These are phyloP conservation scores for Ceratobasidium sp. DNA, from an alignment of 1,284 basidiomycete species.

Conservation along the genomic window DNA sequence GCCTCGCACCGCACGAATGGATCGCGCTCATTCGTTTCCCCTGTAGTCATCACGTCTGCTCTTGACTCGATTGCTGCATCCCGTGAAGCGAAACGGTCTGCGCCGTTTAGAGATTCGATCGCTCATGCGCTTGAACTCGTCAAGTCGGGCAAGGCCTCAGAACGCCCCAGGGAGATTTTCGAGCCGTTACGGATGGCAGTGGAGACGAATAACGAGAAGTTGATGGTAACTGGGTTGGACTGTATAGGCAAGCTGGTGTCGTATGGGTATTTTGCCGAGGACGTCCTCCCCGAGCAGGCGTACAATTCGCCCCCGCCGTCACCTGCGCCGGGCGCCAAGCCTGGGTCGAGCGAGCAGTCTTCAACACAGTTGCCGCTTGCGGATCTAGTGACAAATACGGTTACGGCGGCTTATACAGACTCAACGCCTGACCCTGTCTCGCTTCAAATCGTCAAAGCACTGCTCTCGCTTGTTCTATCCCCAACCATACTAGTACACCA, in stretches of 20 bases:
- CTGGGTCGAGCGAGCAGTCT: conserved; percentile 56
- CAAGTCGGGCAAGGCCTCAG: conserved; percentile 72
- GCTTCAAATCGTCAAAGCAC: conserved; percentile 93
- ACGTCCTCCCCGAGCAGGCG: conserved; percentile 49
- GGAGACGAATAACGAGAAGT: conserved; percentile 89
- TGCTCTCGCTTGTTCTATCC: conserved; percentile 88
- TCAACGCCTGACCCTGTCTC: conserved; percentile 88
- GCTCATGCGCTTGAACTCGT: conserved; percentile 86
- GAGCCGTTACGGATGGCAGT: conserved; percentile 93
- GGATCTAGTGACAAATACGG: conserved; percentile 91
- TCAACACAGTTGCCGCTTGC: conserved; percentile 76
- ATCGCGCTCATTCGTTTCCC: conserved; percentile 41
- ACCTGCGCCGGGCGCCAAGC: conserved; percentile 59
- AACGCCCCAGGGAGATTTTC: conserved; percentile 85
- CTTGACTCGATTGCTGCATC: conserved; percentile 88
- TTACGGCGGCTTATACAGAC: conserved; percentile 91
- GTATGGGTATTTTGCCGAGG: conserved; percentile 91
- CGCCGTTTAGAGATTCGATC: conserved; percentile 82
- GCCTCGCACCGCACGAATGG: conserved; percentile 32
- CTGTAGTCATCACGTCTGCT: conserved; percentile 78
- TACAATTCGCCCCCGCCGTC: conserved; percentile 76
- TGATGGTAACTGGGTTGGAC: conserved; percentile 94
- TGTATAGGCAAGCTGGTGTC: conserved; percentile 96
- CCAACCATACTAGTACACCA: conserved; percentile 90
- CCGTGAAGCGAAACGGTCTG: conserved; percentile 87